Percentiles rank a stretch among this genome's conserved stretches.
Evolutionary conservation across 164 flowering plant genomes (phyloP).

Genomic region (Sedum album): DNA sequence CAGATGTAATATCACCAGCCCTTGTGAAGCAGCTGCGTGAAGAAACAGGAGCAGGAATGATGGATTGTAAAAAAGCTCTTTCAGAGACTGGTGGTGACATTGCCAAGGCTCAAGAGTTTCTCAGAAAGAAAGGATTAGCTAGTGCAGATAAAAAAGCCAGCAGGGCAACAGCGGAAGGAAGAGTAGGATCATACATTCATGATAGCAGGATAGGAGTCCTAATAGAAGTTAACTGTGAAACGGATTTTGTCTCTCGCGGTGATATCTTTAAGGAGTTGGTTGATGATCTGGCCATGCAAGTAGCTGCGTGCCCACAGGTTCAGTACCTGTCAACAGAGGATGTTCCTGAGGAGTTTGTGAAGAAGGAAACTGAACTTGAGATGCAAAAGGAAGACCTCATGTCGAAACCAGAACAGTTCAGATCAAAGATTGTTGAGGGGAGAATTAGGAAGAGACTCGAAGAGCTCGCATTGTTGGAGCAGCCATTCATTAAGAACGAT

Average conservation of each 20-base stretch:
- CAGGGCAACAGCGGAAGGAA: slow-evolving; percentile 90
- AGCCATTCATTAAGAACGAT: slow-evolving; percentile 86
- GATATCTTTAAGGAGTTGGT: slow-evolving; percentile 92
- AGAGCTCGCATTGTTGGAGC: slow-evolving; percentile 86
- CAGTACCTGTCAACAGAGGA: slow-evolving; percentile 64
- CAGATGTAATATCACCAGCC: slow-evolving; percentile 69
- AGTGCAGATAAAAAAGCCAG: slow-evolving; percentile 96
- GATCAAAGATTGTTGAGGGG: slow-evolving; percentile 79
- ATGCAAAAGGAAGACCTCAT: slow-evolving; percentile 92
- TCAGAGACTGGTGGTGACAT: slow-evolving; percentile 84
- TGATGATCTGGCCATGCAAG: slow-evolving; percentile 99
- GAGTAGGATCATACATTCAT: slow-evolving; percentile 91
- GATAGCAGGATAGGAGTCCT: slow-evolving; percentile 84
- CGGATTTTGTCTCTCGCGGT: slow-evolving; percentile 96
- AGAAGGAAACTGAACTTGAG: slow-evolving; percentile 78
- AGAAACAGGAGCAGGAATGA: slow-evolving; percentile 99
- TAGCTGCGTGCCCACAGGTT: slow-evolving; percentile 96
- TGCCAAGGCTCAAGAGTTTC: slow-evolving; percentile 82
- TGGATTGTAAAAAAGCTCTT: slow-evolving; percentile 97
- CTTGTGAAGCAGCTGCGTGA: slow-evolving; percentile 94
- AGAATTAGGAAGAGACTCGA: slow-evolving; percentile 79
- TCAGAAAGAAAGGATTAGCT: slow-evolving; percentile 92
- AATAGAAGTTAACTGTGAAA: slow-evolving; percentile 96
- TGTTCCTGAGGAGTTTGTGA: slow-evolving; percentile 67
- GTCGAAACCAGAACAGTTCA: slow-evolving; percentile 84